Conservation (phyloP, 345 rosid genomes). For the Turritis glabra region DNA sequence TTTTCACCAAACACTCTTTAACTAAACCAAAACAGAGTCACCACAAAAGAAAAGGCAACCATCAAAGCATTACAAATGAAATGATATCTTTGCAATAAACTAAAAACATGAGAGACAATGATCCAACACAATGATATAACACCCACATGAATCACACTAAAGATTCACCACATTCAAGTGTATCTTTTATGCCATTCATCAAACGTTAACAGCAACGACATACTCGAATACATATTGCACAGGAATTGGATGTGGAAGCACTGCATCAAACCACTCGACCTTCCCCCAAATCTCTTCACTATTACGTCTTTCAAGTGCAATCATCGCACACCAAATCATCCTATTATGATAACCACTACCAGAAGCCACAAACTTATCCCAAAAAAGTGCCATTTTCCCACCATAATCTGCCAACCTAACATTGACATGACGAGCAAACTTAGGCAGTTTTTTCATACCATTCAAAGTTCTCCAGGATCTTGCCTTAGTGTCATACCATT, state of each 20-base stretch:
- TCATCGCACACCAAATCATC: neutral
- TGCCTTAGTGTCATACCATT: neutral
- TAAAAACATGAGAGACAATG: neutral
- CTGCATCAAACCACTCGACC: neutral
- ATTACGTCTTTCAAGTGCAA: neutral
- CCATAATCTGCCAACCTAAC: neutral
- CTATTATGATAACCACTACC: neutral
- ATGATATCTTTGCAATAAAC: neutral
- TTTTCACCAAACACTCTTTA: too few species aligned
- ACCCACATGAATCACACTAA: neutral
- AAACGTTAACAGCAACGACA: neutral
- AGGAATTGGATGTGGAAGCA: neutral
- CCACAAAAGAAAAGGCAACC: neutral
- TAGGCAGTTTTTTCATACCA: neutral
- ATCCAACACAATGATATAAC: neutral
- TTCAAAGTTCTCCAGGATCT: neutral
- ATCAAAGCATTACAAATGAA: neutral
- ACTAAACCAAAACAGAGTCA: neutral
- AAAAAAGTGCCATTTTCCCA: neutral
- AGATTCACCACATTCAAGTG: neutral
- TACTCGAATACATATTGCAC: neutral
- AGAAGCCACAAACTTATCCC: neutral
- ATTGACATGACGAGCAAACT: neutral
- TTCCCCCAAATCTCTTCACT: neutral
- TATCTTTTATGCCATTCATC: neutral